Evolutionary conservation across 2,329 filamentous ascomycete species (phyloP).

Genomic region (Colletotrichum tofieldiae): DNA sequence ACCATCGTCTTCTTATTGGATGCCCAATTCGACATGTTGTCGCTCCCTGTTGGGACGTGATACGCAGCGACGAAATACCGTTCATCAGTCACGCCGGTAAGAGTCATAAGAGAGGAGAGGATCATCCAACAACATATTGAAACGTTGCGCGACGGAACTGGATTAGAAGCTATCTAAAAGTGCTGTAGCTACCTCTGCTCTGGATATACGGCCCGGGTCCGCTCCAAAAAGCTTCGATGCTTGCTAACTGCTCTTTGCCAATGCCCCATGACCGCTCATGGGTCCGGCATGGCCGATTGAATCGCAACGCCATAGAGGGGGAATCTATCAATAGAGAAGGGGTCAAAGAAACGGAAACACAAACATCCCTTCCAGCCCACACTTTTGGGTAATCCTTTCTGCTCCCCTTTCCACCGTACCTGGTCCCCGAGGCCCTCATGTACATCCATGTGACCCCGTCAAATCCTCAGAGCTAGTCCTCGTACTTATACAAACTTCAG

Average conservation of each 20-base stretch:
- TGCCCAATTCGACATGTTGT: neutral
- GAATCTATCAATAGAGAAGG: slow-evolving; percentile 40
- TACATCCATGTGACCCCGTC: slow-evolving; percentile 41
- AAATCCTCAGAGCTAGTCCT: slow-evolving; percentile 17
- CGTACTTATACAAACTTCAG: slow-evolving; percentile 54
- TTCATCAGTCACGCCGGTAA: neutral
- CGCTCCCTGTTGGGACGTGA: neutral
- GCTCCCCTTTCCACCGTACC: slow-evolving; percentile 38
- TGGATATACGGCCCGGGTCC: slow-evolving; percentile 35
- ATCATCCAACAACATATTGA: neutral
- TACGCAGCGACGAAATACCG: accelerated
- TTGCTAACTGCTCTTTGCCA: slow-evolving; percentile 39
- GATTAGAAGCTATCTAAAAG: slow-evolving; percentile 39
- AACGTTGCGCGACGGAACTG: slow-evolving; percentile 22
- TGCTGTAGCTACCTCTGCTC: slow-evolving; percentile 35
- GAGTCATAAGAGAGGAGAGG: neutral
- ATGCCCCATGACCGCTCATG: slow-evolving; percentile 7
- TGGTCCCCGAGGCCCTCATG: slow-evolving; percentile 43
- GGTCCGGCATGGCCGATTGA: slow-evolving; percentile 26
- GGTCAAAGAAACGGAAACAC: slow-evolving; percentile 26
- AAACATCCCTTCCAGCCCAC: slow-evolving; percentile 31
- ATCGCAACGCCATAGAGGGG: slow-evolving; percentile 34
- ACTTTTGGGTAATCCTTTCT: slow-evolving; percentile 34
- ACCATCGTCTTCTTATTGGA: slow-evolving; percentile 3
- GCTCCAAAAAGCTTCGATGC: slow-evolving; percentile 32